Base-by-base conservation (phyloP, 192 early-diverging fungal species). In the Rhizoclosmatium globosum region DNA sequence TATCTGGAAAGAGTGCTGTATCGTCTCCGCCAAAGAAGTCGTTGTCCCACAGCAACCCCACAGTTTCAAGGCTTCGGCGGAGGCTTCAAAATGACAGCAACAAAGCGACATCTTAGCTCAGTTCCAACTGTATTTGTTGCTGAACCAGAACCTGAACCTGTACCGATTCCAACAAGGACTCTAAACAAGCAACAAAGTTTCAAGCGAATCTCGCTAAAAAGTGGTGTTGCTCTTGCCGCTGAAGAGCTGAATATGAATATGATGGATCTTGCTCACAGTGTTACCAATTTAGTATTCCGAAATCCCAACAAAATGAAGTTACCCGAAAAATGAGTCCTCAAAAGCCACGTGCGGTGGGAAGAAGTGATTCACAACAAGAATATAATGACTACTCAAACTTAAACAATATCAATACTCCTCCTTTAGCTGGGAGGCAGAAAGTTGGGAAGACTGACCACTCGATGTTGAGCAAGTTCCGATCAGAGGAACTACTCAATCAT, bases 31-130 rank as follows among this genome's bases (percentile, higher is more conserved):
- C 7, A 64, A 64, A 11, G 23, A 23, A 23, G 23, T 11, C 21
- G 62, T 42, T 11, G 11, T 11, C 21, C 11, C 62, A 6, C 70
- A 72, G n/a, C 47, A 50, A 38, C 2, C 48, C 50, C 56, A 59
- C 70, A 72, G 21, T 41, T n/a, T 7, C 70, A 17, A n/a, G 7
- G 71, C 71, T 50, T 72, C 39, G 71, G 53, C 7, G 39, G 48
- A 6, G 53, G 71, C 17, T 64, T 64, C 44, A 42, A 44, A 9
- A 43, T 11, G 44, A 7, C 39, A 60, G 46, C 38, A 31, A 41
- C 62, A 41, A 69, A 64, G 31, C 47, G 77, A 59, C 23, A 13
- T 2, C 69, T 79, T 4, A 79, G 77, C 53, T 68, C 71, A 23
- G 53, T 74, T 15, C 71, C 78, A 17, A 71, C 64, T 15, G 17